Evolutionary conservation across 768 basidiomycete genomes (phyloP), one percentile per base, ranked within the genome.

Genomic region (Russula sp.): DNA sequence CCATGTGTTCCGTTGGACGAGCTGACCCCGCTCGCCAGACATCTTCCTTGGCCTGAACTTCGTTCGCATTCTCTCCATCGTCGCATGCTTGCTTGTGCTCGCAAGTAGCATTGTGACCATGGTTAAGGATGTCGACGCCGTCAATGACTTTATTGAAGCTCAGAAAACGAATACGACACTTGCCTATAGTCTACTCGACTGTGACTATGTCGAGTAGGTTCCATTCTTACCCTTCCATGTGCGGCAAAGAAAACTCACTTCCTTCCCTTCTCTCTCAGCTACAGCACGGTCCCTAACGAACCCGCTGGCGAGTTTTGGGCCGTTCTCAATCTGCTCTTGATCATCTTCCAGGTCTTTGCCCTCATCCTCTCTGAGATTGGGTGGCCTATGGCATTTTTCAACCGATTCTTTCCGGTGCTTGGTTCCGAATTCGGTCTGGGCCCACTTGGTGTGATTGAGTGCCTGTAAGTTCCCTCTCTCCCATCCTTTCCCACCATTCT

Each of bases 221-320:
- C 48, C 48, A 46, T 24, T 28, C 40, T 46, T 38, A 2, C 40
- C 34, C 13, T 42, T 30, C 34, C 13, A 8, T 14, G 36, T 6
- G 49, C n/a, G 8, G 1, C 5, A 9, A n/a, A 51, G 20, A 20
- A 18, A 1, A 44, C 40, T 56, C 11, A 55, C 2, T 20, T 8
- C 49, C 67, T 24, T 8, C 49, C 67, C 60, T n/a, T n/a, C n/a
- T 64, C 83, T 14, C 34, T 77, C 66, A 88, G 84, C 60, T 70
- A 75, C 50, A 90, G 87, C 74, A 92, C 92, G 3, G 92, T 97
- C 2, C 94, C 94, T 1, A 92, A 94, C 73, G 91, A 96, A 75
- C 83, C 90, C 32, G 94, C 90, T 26, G 94, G 94, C 32, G 83
- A 84, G 11, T 95, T 97, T 76, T 97, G 92, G 90, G 89, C 91